Evolutionary conservation across 2,329 filamentous ascomycete genomes (phyloP), one percentile per base, ranked within the genome.

Genomic region (Monilinia fructigena): DNA sequence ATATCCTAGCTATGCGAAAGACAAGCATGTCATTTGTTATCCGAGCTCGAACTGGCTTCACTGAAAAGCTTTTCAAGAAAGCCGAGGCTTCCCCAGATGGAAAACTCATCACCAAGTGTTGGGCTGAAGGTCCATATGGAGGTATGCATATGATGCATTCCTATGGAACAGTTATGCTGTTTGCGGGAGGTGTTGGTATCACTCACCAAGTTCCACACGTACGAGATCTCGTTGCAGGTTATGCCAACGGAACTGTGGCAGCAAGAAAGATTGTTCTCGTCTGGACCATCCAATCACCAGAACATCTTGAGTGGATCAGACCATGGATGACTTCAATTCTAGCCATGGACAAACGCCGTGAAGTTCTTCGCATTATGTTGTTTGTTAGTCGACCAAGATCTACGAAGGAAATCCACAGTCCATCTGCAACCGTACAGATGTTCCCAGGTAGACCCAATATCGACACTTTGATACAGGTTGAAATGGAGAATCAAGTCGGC

Each of bases 241-340:
- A 85, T 76, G 82, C 83, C 68, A 86, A 88, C 69, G 87, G 87
- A 66, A 91, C 87, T 0, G 87, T 89, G 7, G 88, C 89, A 0
- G 86, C 89, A 1, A 86, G 89, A 69, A 90, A 88, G 75, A 82
- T 93, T 60, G 81, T 92, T 6, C 82, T 94, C 31, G 86, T 93
- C 52, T 94, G 91, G 91, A 88, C 88, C 59, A 90, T 94, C 66
- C 90, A 91, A 73, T 89, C 85, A 73, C 89, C 89, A 72, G 90
- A 93, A 79, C 90, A 93, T 76, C 82, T 93, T 40, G 90, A 93
- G 77, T 93, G 90, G 90, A 92, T 93, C 75, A 83, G 89, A 56
- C 89, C 89, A 10, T 93, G 89, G 89, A 93, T 93, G 90, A 92
- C 89, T 4, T 84, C 89, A 74, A 92, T 93, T 69, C 81, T 93